These are phyloP conservation scores for Geosmithia flava DNA, from an alignment of 2,329 filamentous ascomycete genomes.

Conservation along the genomic window DNA sequence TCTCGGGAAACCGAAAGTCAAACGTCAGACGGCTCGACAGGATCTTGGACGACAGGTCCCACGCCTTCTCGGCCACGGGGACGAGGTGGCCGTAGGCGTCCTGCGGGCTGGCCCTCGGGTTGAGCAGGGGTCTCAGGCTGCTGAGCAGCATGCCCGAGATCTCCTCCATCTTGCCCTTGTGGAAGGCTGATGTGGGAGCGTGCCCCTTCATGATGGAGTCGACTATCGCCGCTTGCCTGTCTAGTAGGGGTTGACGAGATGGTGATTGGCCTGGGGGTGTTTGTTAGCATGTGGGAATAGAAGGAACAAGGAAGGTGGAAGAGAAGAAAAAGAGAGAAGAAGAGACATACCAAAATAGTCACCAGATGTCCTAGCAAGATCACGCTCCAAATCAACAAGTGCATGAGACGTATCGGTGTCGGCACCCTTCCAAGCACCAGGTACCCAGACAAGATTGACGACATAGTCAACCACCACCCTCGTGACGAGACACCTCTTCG, in stretches of 20 bases:
- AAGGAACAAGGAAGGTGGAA: too few species aligned
- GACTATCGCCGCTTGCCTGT: slow-evolving; percentile 22
- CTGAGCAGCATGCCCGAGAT: slow-evolving; percentile 25
- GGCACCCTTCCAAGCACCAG: slow-evolving; percentile 24
- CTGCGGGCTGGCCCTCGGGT: slow-evolving; percentile 9
- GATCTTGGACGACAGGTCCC: slow-evolving; percentile 33
- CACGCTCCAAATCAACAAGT: slow-evolving; percentile 21
- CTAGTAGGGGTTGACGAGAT: slow-evolving; percentile 24
- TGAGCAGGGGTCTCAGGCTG: slow-evolving; percentile 25
- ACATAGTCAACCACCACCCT: slow-evolving; percentile 28
- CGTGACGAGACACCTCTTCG: slow-evolving; percentile 29
- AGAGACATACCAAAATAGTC: slow-evolving; percentile 12
- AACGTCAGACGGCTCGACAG: slow-evolving; percentile 30
- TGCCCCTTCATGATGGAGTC: slow-evolving; percentile 21
- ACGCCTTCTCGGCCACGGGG: slow-evolving; percentile 24
- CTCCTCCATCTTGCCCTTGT: slow-evolving; percentile 22
- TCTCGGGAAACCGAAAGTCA: slow-evolving; percentile 36
- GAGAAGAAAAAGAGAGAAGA: background rate
- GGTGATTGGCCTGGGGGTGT: slow-evolving; percentile 18
- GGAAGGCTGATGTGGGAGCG: slow-evolving; percentile 12
- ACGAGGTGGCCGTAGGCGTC: slow-evolving; percentile 29
- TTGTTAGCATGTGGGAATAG: background rate
- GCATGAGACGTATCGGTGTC: slow-evolving; percentile 19
- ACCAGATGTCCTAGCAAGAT: slow-evolving; percentile 14
- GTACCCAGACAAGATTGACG: slow-evolving; percentile 26